phyloP scores from a whole-genome alignment of 1,284 basidiomycete species.

The Ceratobasidium sp. region DNA sequence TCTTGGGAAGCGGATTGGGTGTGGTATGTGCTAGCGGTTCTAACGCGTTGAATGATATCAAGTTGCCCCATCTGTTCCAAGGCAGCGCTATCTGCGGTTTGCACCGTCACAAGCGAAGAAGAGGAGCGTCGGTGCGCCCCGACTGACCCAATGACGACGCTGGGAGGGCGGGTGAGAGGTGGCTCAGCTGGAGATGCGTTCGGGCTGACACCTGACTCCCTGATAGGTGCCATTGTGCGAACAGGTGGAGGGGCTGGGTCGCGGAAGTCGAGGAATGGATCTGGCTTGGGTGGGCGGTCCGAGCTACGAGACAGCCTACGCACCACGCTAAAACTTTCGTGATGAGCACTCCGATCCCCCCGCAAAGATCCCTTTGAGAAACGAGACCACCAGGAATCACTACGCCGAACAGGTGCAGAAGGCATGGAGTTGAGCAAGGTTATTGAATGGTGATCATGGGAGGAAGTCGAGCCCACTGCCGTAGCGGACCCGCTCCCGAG shows the following conservation, averaged over 20 bases:
- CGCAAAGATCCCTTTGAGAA: conserved; percentile 40
- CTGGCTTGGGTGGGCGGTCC: conserved; percentile 21
- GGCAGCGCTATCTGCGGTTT: conserved; percentile 67
- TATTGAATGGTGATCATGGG: conserved; percentile 14
- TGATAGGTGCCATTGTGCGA: conserved; percentile 53
- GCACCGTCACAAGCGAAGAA: conserved; percentile 60
- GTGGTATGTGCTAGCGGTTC: conserved; percentile 49
- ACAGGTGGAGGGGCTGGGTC: conserved; percentile 72
- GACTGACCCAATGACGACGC: conserved; percentile 1
- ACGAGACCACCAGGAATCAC: conserved; percentile 45
- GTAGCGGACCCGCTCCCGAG: conserved; percentile 15
- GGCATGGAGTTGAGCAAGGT: conserved; percentile 38
- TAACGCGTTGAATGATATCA: conserved; percentile 67
- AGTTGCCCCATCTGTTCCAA: conserved; percentile 68
- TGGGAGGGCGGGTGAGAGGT: conserved; percentile 45
- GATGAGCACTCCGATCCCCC: conserved; percentile 27
- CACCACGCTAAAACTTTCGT: conserved; percentile 30
- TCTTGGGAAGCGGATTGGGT: conserved; percentile 20
- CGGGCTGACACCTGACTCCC: conserved; percentile 47
- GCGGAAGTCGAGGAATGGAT: conserved; percentile 58
- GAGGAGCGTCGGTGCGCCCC: conserved; percentile 52
- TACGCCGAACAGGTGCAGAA: conserved; percentile 39
- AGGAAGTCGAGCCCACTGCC: conserved; percentile 9
- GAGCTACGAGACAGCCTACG: conserved; percentile 16
- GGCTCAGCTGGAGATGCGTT: conserved; percentile 50